A percentile compares a stretch with the other conserved stretches of the same genome.
Evolutionary conservation across 139 green algal species (phyloP).

Genomic region (Chlamydomonas incerta): DNA sequence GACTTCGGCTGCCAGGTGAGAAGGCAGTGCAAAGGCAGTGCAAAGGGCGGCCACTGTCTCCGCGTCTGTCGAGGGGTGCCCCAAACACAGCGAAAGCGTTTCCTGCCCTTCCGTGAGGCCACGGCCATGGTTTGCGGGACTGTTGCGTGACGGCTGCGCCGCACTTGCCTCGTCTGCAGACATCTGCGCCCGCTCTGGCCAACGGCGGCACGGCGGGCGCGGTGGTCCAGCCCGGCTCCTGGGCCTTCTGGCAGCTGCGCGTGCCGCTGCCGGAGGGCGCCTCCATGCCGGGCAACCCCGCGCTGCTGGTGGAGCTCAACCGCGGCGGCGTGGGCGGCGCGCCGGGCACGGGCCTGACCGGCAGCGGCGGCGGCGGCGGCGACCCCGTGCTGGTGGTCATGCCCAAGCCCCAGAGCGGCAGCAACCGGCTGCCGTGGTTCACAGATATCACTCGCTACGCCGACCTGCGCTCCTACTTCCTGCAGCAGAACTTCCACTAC

Average conservation of each 20-base stretch:
- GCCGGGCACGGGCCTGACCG: not conserved
- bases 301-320: constrained; percentile 17
- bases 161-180: no score
- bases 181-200: not conserved
- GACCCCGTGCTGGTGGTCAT: constrained; percentile 25
- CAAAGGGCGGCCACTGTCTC: no score
- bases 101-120: no score
- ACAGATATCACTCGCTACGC: not conserved
- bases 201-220: not conserved
- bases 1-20: constrained; percentile 33
- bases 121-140: no score
- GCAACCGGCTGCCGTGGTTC: constrained; percentile 30
- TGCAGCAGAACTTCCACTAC: constrained; percentile 35
- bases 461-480: not conserved
- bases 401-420: not conserved
- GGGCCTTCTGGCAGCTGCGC: constrained; percentile 20
- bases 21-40: no score
- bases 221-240: not conserved
- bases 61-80: no score
- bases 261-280: not conserved
- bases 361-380: not conserved
- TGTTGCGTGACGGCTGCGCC: no score
- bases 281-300: not conserved
- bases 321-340: not conserved
- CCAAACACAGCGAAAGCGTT: no score